phyloP scores from a whole-genome alignment of 139 green algal genomes.

The Spirogloea muscicola region DNA sequence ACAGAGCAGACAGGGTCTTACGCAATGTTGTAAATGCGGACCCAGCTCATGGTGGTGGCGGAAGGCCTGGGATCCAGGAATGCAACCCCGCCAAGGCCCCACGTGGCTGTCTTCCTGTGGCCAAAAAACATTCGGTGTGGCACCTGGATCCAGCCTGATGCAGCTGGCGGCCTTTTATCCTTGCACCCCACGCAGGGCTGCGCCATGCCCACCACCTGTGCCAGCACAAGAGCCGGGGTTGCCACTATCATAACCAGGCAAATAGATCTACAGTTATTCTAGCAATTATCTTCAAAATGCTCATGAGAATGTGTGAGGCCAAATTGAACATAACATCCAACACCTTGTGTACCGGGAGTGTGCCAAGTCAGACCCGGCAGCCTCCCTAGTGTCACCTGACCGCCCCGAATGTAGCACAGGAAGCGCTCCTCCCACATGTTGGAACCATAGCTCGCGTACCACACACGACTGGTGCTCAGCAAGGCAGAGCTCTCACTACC shows the following conservation, averaged over 20 bases:
- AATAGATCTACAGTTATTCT: too few species aligned
- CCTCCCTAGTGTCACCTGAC: conserved; percentile 7
- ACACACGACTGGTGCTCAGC: conserved; percentile 40
- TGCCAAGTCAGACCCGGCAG: too few species aligned
- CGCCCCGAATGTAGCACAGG: conserved; percentile 47
- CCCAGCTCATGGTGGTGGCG: neutral
- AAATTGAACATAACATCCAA: too few species aligned
- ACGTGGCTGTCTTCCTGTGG: conserved; percentile 14
- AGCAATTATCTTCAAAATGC: too few species aligned
- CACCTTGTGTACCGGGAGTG: too few species aligned
- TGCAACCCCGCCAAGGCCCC: conserved; percentile 28
- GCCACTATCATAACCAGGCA: neutral
- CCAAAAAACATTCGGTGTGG: conserved; percentile 43
- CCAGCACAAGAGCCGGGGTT: neutral
- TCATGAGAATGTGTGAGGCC: too few species aligned
- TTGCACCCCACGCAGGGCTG: neutral
- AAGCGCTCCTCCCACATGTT: conserved; percentile 50
- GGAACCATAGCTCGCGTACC: conserved; percentile 49
- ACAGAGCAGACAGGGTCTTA: neutral
- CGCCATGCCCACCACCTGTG: conserved; percentile 21
- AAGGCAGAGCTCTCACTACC: too few species aligned
- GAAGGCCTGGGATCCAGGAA: conserved; percentile 36
- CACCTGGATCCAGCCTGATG: neutral
- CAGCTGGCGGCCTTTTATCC: conserved; percentile 8
- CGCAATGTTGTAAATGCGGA: conserved; percentile 8